Evolutionary conservation across 805 yeast genomes (phyloP).

Genomic region (Saturnispora dispora): DNA sequence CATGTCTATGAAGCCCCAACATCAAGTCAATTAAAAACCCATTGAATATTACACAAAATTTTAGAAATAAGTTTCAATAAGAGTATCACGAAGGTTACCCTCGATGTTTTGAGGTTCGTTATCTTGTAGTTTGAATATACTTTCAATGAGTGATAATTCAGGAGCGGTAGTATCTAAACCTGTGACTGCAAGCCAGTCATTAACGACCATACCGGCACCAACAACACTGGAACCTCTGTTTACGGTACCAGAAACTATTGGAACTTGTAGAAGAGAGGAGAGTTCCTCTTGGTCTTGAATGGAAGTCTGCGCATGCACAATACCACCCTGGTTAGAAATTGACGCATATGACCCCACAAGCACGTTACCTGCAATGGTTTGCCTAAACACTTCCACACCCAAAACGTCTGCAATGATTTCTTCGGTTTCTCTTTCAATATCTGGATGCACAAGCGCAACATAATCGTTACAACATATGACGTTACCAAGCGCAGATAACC

Average conservation of each 20-base stretch:
- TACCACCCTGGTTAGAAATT: constrained; percentile 93
- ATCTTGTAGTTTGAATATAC: constrained; percentile 88
- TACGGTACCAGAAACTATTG: constrained; percentile 96
- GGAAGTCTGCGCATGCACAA: constrained; percentile 96
- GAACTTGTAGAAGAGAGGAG: constrained; percentile 90
- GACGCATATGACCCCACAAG: constrained; percentile 95
- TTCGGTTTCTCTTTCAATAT: constrained; percentile 97
- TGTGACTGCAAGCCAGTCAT: constrained; percentile 95
- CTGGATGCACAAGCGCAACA: constrained; percentile 98
- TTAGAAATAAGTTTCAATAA: constrained; percentile 83
- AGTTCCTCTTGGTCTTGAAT: constrained; percentile 98
- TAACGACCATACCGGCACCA: constrained; percentile 98
- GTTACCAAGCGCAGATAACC: constrained; percentile 93
- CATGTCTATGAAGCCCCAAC: not conserved
- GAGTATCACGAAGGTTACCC: constrained; percentile 80
- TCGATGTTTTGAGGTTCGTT: constrained; percentile 82
- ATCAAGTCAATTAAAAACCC: not conserved
- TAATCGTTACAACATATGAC: constrained; percentile 98
- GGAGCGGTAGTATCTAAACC: constrained; percentile 99
- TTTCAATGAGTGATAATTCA: constrained; percentile 91
- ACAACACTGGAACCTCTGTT: constrained; percentile 97
- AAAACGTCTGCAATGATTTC: constrained; percentile 95
- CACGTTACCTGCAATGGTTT: constrained; percentile 96
- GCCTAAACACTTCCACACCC: constrained; percentile 98
- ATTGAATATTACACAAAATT: not conserved